These are phyloP conservation scores for Asparagopsis taxiformis DNA, from an alignment of 31 red algal species.

Conservation along the genomic window DNA sequence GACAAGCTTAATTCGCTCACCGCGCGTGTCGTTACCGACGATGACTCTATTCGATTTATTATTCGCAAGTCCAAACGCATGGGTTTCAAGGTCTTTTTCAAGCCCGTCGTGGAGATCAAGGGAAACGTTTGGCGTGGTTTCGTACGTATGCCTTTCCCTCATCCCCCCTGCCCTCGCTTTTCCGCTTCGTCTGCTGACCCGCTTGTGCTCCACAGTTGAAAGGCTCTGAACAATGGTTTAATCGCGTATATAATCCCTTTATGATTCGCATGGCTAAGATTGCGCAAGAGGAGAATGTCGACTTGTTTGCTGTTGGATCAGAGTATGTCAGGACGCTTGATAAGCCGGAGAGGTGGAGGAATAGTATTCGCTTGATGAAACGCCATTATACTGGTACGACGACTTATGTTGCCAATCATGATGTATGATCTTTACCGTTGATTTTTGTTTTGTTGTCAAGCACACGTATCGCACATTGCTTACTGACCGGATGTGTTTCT, in stretches of 20 bases:
- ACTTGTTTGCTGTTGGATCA: constrained; percentile 29
- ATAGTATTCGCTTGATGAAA: constrained; percentile 11
- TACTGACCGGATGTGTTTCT: constrained; percentile 2
- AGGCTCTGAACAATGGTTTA: constrained; percentile 22
- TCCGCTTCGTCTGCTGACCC: background rate
- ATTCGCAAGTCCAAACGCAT: constrained; percentile 24
- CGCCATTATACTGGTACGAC: constrained; percentile 12
- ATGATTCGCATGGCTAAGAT: constrained; percentile 36
- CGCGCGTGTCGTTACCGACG: constrained; percentile 24
- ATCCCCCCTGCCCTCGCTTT: background rate
- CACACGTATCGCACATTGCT: too few relatives aligned
- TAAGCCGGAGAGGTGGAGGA: constrained; percentile 22
- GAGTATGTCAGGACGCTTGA: constrained; percentile 11
- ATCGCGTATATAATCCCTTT: constrained; percentile 46
- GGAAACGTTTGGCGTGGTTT: constrained; percentile 34
- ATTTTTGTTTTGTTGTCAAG: background rate
- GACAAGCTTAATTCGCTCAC: background rate
- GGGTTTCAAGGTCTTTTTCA: constrained; percentile 37
- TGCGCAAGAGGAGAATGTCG: constrained; percentile 42
- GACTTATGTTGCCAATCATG: constrained; percentile 56
- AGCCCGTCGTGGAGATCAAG: constrained; percentile 32
- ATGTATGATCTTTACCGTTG: background rate
- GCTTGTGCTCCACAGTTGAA: too few relatives aligned
- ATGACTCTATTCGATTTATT: constrained; percentile 43
- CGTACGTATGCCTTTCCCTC: constrained; percentile 1